Evolutionary conservation across 306 rosid species (phyloP), one percentile per base, ranked within the genome.

Genomic region (Malus sieversii): DNA sequence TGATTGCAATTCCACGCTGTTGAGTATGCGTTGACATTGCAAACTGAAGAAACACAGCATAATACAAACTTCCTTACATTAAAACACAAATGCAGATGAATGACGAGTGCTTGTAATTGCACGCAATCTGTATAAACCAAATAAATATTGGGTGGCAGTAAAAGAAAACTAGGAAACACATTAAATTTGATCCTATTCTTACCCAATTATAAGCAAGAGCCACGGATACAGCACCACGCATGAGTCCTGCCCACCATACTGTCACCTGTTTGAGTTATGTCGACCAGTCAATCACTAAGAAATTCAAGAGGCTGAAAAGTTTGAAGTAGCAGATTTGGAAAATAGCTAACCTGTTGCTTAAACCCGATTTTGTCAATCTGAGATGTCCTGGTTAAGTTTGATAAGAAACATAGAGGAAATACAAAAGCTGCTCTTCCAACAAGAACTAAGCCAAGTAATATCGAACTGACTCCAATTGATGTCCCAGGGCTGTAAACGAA

Each of bases 231-330:
- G 92, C 92, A 29, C 92, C 92, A 35, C 92, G 86, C 85, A 86
- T 86, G 55, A 88, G 88, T 67, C 92, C 92, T 44, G 90, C 88
- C 92, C 92, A 88, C 91, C 89, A 89, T 66, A 89, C 84, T 30
- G 86, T 84, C 27, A 86, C 67, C 93, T 88, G 87, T 71, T 78
- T 30, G 51, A 83, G 72, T 61, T 46, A 45, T 11, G 7, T 71
- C 16, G 77, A 38, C 19, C 23, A 76, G 42, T 2, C 45, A n/a
- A 27, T 51, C 51, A 10, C 20, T 2, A 73, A n/a, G 57, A 30
- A 22, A 77, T 12, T 38, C 14, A 65, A 20, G 76, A 35, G n/a
- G 65, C 71, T 38, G 59, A 16, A 70, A 73, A 16, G 22, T 46
- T 58, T n/a, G 61, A 73, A 9, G 53, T 33, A 68, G 32, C 8